Evolutionary conservation across 805 yeast genomes (phyloP).

Genomic region (Candida loeiensis): DNA sequence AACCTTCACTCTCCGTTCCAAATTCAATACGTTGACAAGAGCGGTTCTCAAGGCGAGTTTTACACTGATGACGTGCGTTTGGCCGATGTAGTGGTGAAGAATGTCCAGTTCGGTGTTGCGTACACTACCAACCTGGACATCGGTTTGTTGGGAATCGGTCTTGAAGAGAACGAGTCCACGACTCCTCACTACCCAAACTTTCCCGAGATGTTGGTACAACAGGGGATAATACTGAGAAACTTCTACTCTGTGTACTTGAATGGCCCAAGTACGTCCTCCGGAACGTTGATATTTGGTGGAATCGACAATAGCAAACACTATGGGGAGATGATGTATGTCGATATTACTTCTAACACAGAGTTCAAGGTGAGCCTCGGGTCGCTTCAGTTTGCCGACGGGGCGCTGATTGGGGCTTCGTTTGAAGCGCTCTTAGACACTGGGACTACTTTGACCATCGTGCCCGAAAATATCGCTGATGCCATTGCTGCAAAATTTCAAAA

Average conservation of each 20-base stretch:
- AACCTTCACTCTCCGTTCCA: constrained; percentile 1
- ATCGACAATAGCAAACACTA: constrained; percentile 59
- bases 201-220: constrained; percentile 20
- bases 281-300: constrained; percentile 66
- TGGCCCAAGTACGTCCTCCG: constrained; percentile 16
- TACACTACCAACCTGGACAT: constrained; percentile 1
- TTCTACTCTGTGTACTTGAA: constrained; percentile 25
- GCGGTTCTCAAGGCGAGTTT: constrained; percentile 8
- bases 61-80: constrained; percentile 9
- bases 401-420: not conserved
- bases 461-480: constrained; percentile 18
- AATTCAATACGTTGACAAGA: constrained; percentile 3
- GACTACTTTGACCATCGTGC: constrained; percentile 19
- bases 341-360: not conserved
- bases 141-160: constrained; percentile 12
- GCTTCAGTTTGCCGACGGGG: constrained; percentile 1
- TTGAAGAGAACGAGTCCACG: constrained; percentile 5
- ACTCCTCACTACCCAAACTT: constrained; percentile 15
- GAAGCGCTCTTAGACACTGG: constrained; percentile 25
- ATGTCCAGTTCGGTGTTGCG: constrained; percentile 11
- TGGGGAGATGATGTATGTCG: constrained; percentile 37
- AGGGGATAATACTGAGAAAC: constrained; percentile 22
- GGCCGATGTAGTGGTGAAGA: constrained; percentile 5
- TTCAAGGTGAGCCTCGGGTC: constrained; percentile 3
- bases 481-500: constrained; percentile 6